A percentile compares a stretch with the other conserved stretches of the same genome.
These are phyloP conservation scores for Lepiota venenata DNA, from an alignment of 768 basidiomycete genomes.

Conservation along the genomic window DNA sequence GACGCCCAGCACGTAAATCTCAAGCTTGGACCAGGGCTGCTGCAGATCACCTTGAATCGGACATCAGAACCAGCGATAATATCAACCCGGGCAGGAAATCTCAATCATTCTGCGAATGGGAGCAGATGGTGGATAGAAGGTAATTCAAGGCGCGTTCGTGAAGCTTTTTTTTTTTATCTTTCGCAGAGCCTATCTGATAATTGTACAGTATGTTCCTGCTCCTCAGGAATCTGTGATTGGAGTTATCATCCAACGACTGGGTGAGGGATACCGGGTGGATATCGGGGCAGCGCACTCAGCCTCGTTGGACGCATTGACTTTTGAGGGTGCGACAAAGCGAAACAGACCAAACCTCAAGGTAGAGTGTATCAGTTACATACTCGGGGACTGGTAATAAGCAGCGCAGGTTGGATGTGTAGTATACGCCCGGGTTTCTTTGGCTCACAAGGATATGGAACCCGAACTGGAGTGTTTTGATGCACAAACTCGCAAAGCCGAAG, in stretches of 20 bases:
- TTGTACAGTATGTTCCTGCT: slow-evolving; percentile 81
- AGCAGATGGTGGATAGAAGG: slow-evolving; percentile 89
- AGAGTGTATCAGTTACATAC: slow-evolving; percentile 3
- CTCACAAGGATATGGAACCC: slow-evolving; percentile 97
- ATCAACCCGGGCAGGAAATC: slow-evolving; percentile 66
- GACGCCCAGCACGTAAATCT: slow-evolving; percentile 74
- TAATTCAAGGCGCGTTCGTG: slow-evolving; percentile 78
- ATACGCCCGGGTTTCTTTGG: slow-evolving; percentile 89
- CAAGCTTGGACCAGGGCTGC: slow-evolving; percentile 82
- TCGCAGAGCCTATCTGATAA: slow-evolving; percentile 6
- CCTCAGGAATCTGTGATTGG: slow-evolving; percentile 89
- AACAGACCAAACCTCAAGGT: slow-evolving; percentile 95
- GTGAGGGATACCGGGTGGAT: slow-evolving; percentile 92
- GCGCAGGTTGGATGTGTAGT: slow-evolving; percentile 83
- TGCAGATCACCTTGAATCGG: slow-evolving; percentile 38
- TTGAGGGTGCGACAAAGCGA: slow-evolving; percentile 94
- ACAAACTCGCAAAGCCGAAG: slow-evolving; percentile 87
- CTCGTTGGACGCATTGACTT: slow-evolving; percentile 84
- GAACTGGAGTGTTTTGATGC: slow-evolving; percentile 97
- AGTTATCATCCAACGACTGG: slow-evolving; percentile 71
- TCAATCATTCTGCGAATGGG: slow-evolving; percentile 67
- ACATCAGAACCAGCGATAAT: slow-evolving; percentile 32
- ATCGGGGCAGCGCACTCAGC: slow-evolving; percentile 89
- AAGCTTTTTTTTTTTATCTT: slow-evolving; percentile 6
- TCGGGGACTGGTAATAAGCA: not conserved